Conservation (phyloP, 2,329 filamentous ascomycete genomes). For the Davidsoniella australis region DNA sequence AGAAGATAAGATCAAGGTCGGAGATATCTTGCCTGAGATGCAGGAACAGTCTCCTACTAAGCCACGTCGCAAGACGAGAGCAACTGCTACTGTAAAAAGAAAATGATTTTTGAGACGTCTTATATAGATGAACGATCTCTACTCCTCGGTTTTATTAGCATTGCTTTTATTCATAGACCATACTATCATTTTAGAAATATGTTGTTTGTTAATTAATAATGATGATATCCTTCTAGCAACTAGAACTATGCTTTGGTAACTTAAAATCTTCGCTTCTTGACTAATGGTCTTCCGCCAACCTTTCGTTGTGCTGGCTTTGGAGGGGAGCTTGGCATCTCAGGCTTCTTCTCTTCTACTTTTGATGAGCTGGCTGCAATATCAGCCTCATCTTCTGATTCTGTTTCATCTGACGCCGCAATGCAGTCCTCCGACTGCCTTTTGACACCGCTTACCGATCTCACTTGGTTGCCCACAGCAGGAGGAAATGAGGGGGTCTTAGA, state of each 20-base stretch:
- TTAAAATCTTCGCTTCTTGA: conserved; percentile 11
- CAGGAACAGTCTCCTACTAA: too few species aligned
- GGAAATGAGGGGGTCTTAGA: not conserved
- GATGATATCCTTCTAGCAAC: too few species aligned
- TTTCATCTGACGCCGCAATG: not conserved
- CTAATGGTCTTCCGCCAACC: conserved; percentile 5
- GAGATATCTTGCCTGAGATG: not conserved
- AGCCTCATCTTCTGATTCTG: not conserved
- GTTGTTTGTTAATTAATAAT: too few species aligned
- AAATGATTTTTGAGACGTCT: too few species aligned
- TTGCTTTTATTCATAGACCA: too few species aligned
- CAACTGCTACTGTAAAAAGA: too few species aligned
- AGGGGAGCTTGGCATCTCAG: not conserved
- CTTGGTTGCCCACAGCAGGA: not conserved
- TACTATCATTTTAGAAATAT: too few species aligned
- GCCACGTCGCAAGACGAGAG: too few species aligned
- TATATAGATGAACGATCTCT: too few species aligned
- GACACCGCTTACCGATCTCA: not conserved
- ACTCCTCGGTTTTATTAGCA: too few species aligned
- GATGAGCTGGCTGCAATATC: not conserved
- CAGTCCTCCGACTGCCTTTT: not conserved
- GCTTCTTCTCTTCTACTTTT: not conserved
- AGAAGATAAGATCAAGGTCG: not conserved
- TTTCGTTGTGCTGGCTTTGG: conserved; percentile 1
- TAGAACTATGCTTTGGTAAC: too few species aligned